Conservation (phyloP, 768 basidiomycete species). For the Suillus discolor region DNA sequence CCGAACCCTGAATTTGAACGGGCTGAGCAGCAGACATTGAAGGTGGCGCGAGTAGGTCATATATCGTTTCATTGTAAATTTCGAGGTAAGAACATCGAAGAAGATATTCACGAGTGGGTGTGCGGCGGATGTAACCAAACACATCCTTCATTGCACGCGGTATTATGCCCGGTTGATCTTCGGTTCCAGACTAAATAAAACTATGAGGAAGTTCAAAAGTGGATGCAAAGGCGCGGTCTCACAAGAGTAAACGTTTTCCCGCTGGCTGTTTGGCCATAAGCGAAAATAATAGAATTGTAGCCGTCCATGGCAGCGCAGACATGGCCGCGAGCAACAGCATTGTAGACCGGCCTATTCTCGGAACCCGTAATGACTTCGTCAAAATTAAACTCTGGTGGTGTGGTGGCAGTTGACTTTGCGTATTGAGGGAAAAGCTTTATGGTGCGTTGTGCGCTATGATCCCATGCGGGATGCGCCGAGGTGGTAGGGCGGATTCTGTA, state of each 20-base stretch:
- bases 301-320: conserved; percentile 95
- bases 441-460: conserved; percentile 43
- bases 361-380: conserved; percentile 79
- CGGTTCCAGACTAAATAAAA: conserved; percentile 60
- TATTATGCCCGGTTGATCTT: conserved; percentile 91
- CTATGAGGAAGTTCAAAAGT: conserved; percentile 31
- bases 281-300: conserved; percentile 95
- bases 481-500: conserved; percentile 65
- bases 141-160: conserved; percentile 92
- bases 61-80: conserved; percentile 92
- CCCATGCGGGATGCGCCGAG: conserved; percentile 55
- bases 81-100: conserved; percentile 95
- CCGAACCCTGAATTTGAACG: conserved; percentile 75
- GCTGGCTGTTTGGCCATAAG: conserved; percentile 87
- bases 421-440: conserved; percentile 64
- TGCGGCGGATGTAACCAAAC: conserved; percentile 78
- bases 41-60: conserved; percentile 83
- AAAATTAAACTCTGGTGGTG: conserved; percentile 60
- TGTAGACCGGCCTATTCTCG: conserved; percentile 79
- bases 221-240: conserved; percentile 15
- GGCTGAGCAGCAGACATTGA: conserved; percentile 52
- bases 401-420: conserved; percentile 44
- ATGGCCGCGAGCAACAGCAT: conserved; percentile 73
- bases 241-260: conserved; percentile 76
- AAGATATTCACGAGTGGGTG: conserved; percentile 85